Evolutionary conservation across 129 eudicot genomes (phyloP).

Genomic region (Chrysanthemum seticuspe): DNA sequence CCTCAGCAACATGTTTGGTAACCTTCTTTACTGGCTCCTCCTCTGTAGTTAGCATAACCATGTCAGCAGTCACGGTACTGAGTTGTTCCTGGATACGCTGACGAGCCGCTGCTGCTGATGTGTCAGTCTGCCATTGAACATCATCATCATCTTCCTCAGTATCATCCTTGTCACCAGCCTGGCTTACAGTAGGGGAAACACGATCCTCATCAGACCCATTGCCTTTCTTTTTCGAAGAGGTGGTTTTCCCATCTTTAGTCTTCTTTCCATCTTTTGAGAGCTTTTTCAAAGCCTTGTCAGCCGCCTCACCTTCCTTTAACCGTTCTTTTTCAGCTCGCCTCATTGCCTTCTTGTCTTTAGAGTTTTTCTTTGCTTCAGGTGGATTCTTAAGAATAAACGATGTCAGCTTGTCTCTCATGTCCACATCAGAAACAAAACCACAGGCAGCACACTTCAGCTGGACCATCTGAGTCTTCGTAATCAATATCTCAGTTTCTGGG

Average conservation of each 20-base stretch:
- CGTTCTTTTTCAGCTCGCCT: slow-evolving; percentile 79
- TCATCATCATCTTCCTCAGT: slow-evolving; percentile 45
- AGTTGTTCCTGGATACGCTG: slow-evolving; percentile 70
- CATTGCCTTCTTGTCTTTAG: slow-evolving; percentile 75
- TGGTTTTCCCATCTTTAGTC: slow-evolving; percentile 38
- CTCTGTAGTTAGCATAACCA: slow-evolving; percentile 66
- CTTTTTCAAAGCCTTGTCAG: slow-evolving; percentile 75
- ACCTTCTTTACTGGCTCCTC: slow-evolving; percentile 54
- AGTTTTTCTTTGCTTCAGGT: slow-evolving; percentile 63
- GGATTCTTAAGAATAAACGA: slow-evolving; percentile 77
- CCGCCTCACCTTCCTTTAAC: slow-evolving; percentile 75
- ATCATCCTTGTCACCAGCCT: slow-evolving; percentile 49
- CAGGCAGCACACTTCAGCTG: slow-evolving; percentile 81
- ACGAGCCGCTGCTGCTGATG: slow-evolving; percentile 67
- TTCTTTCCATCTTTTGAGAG: slow-evolving; percentile 61
- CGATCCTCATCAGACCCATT: slow-evolving; percentile 63
- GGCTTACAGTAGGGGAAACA: slow-evolving; percentile 54
- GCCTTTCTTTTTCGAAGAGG: slow-evolving; percentile 52
- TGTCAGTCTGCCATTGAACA: slow-evolving; percentile 81
- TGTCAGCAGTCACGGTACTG: slow-evolving; percentile 68
- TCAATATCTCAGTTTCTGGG: slow-evolving; percentile 67
- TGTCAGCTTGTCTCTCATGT: slow-evolving; percentile 82
- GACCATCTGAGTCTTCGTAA: slow-evolving; percentile 74
- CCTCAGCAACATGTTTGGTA: slow-evolving; percentile 1
- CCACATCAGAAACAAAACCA: slow-evolving; percentile 75